Evolutionary conservation across 768 basidiomycete genomes (phyloP).

Genomic region (Fomitopsis serialis): DNA sequence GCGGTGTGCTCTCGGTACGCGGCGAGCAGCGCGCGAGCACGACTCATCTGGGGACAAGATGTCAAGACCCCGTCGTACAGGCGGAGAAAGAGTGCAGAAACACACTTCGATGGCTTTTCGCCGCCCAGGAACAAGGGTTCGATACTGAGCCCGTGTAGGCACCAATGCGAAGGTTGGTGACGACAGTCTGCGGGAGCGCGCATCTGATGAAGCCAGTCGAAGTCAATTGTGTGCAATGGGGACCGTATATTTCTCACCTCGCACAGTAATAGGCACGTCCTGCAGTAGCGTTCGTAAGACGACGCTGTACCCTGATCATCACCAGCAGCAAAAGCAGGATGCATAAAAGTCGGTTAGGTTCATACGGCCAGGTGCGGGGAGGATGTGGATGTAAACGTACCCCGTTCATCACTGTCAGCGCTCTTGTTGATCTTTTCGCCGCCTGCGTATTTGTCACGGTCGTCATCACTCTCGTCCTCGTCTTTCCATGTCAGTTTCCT

Average conservation of each 20-base stretch:
- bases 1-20: conserved; percentile 30
- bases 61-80: background rate
- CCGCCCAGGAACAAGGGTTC: conserved; percentile 33
- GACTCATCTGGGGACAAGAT: conserved; percentile 32
- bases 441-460: background rate
- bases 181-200: conserved; percentile 25
- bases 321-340: too few species aligned
- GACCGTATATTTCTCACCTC: conserved; percentile 23
- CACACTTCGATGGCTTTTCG: conserved; percentile 46
- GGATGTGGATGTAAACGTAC: conserved; percentile 5
- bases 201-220: conserved; percentile 24
- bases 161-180: conserved; percentile 35
- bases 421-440: background rate
- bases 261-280: conserved; percentile 38
- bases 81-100: background rate
- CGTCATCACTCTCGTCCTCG: conserved; percentile 2
- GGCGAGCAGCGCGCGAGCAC: conserved; percentile 35
- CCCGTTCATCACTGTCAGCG: conserved; percentile 8
- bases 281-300: conserved; percentile 32
- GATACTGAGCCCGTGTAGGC: conserved; percentile 28
- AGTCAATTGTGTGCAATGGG: too few species aligned
- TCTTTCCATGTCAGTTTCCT: conserved; percentile 15
- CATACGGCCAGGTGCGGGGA: background rate
- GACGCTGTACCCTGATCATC: conserved; percentile 26
- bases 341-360: too few species aligned